Evolutionary conservation across 176 grass and related monocot genomes (phyloP), one percentile per base, ranked within the genome.

Genomic region (Oryza punctata): DNA sequence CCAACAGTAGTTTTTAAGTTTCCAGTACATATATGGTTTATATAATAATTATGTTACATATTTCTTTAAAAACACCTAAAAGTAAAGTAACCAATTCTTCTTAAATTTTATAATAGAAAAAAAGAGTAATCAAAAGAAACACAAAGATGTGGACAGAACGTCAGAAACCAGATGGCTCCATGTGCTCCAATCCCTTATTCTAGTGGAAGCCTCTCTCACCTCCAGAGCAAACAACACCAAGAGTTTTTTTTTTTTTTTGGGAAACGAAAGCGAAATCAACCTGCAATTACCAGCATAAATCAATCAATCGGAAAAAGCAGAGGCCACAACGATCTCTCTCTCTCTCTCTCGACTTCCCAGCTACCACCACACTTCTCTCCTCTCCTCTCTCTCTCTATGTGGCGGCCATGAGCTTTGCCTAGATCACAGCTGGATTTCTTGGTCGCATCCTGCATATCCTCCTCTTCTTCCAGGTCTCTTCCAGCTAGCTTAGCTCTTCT

Each of bases 341-440:
- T 15, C 32, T n/a, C 32, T 4, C 4, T 33, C 47, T 49, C 40
- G 71, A 83, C 79, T 69, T 12, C 60, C 29, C 88, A 83, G 84
- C 84, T 83, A 83, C 88, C 88, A 23, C 84, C 59, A 7, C 59
- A 7, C 26, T 52, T 12, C 72, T 60, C 15, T 33, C 28, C 28
- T 30, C 63, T 25, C 10, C 59, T 6, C 52, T 57, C 52, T 3
- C 57, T 21, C 63, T 70, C 72, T 60, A 13, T 87, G 70, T 81
- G 70, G 70, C 47, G 33, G 70, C 64, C 79, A 65, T 35, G 68
- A 75, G 49, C 84, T 90, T 47, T 13, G 69, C 65, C 24, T 79
- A 82, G 89, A 87, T 76, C 89, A 78, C 80, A 90, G 80, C 80
- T 80, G 75, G 57, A 73, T 45, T 75, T 75, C 61, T 73, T 41